Evolutionary conservation across 2,329 filamentous ascomycete genomes (phyloP).

Genomic region (Penicillium digitatum): DNA sequence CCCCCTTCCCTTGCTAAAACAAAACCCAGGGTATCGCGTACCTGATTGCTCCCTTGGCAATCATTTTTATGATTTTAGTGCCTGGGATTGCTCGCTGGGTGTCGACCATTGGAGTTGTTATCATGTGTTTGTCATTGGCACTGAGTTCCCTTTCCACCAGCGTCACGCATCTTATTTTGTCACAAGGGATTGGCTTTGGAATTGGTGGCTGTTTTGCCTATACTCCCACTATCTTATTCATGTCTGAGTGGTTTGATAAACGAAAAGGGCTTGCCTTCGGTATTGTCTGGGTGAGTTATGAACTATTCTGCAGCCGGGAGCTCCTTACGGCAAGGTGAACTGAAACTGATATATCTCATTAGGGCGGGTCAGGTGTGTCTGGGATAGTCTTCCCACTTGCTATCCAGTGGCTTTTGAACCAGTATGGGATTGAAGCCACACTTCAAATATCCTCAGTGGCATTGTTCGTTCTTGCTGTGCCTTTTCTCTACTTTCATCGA

Average conservation of each 20-base stretch:
- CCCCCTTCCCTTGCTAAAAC: not conserved
- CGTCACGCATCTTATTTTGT: conserved; percentile 40
- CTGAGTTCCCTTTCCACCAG: conserved; percentile 40
- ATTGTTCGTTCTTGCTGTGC: conserved; percentile 39
- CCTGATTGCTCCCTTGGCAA: conserved; percentile 22
- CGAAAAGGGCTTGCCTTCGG: conserved; percentile 51
- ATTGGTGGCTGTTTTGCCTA: conserved; percentile 47
- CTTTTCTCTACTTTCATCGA: conserved; percentile 34
- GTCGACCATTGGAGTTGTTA: conserved; percentile 33
- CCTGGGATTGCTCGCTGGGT: conserved; percentile 29
- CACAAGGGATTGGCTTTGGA: conserved; percentile 40
- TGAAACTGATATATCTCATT: not conserved
- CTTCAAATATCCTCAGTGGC: conserved; percentile 26
- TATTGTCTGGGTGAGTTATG: conserved; percentile 41
- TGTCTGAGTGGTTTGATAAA: conserved; percentile 51
- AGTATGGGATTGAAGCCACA: conserved; percentile 25
- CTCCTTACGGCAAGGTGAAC: not conserved
- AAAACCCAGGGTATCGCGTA: conserved; percentile 28
- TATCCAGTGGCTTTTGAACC: conserved; percentile 30
- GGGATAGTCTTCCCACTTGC: conserved; percentile 31
- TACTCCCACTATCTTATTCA: conserved; percentile 45
- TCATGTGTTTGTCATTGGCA: conserved; percentile 35
- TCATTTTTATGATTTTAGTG: conserved; percentile 30
- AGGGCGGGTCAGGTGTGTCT: conserved; percentile 33
- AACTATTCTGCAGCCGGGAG: too few species aligned